Conservation (phyloP, 73 alveolate species). For the Loxodes magnus region DNA sequence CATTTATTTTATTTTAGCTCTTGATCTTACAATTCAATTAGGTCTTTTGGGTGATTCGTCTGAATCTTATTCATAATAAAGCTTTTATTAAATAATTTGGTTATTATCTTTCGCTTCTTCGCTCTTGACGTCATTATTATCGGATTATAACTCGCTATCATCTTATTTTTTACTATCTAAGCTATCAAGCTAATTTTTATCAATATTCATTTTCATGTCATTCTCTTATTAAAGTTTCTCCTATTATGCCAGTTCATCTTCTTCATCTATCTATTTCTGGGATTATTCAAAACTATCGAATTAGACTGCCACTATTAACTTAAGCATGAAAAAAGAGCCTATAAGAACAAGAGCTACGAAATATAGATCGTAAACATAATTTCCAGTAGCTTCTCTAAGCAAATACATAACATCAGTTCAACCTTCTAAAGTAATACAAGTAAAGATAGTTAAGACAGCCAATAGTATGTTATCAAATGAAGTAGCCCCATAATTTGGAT, state of each 20-base stretch:
- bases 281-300: constrained; percentile 13
- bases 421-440: constrained; percentile 62
- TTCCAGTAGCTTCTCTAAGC: constrained; percentile 22
- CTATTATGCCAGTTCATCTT: background rate
- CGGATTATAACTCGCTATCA: too few species aligned
- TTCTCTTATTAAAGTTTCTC: too few species aligned
- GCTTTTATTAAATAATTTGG: too few species aligned
- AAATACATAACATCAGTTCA: constrained; percentile 51
- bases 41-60: too few species aligned
- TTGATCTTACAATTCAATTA: constrained; percentile 5
- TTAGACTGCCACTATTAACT: constrained; percentile 68
- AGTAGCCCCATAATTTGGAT: constrained; percentile 73
- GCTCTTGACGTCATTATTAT: too few species aligned
- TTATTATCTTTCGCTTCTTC: too few species aligned
- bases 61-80: too few species aligned
- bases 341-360: constrained; percentile 40
- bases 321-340: constrained; percentile 78
- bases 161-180: too few species aligned
- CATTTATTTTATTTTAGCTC: background rate
- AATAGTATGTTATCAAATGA: constrained; percentile 65
- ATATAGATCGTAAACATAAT: constrained; percentile 16
- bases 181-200: too few species aligned
- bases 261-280: constrained; percentile 1
- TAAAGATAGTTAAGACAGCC: constrained; percentile 41
- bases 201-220: too few species aligned